Conservation (phyloP, 257 asterid species). For the Solanum appendiculatum region DNA sequence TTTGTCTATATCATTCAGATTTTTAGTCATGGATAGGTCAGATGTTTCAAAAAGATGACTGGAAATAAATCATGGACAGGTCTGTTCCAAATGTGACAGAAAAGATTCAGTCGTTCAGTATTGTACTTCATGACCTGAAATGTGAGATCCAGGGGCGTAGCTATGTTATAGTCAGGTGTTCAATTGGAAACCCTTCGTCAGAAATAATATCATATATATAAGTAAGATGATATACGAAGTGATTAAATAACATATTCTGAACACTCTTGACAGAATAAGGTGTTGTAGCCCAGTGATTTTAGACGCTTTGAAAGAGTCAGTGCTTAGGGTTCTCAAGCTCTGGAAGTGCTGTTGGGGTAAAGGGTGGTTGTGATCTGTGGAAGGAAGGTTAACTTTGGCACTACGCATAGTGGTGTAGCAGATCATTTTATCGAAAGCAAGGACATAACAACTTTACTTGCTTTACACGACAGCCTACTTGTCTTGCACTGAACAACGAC, state of each 20-base stretch:
- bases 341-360: not conserved
- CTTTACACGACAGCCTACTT: not conserved
- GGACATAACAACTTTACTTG: not conserved
- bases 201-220: too few species aligned
- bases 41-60: not conserved
- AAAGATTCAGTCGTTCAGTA: not conserved
- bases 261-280: not conserved
- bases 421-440: not conserved
- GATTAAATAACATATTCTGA: too few species aligned
- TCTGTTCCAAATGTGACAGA: not conserved
- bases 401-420: not conserved
- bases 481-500: not conserved
- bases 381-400: not conserved
- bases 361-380: not conserved
- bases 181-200: too few species aligned
- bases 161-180: not conserved
- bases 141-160: not conserved
- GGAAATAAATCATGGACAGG: not conserved
- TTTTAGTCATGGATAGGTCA: constrained; percentile 29
- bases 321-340: too few species aligned
- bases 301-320: not conserved
- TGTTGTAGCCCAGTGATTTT: not conserved
- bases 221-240: not conserved
- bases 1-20: constrained; percentile 85
- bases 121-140: not conserved